Evolutionary conservation across 768 basidiomycete genomes (phyloP).

Genomic region (Hericium coralloides): DNA sequence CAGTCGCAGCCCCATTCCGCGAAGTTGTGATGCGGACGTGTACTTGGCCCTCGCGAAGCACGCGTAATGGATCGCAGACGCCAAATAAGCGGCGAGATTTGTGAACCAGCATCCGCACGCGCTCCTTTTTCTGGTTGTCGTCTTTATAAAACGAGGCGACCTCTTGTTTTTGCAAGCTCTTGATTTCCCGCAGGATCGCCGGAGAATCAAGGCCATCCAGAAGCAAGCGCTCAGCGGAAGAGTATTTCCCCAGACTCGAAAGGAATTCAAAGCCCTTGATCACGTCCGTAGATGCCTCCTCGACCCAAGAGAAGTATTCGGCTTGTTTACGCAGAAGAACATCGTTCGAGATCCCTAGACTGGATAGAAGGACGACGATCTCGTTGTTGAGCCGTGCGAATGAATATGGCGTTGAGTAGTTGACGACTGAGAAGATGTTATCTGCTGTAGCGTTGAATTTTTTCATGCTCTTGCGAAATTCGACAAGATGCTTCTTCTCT

Average conservation of each 20-base stretch:
- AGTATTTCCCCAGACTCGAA: conserved; percentile 39
- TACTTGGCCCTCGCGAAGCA: conserved; percentile 56
- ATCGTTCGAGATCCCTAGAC: conserved; percentile 50
- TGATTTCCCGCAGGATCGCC: conserved; percentile 32
- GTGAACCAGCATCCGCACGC: conserved; percentile 51
- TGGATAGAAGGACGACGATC: conserved; percentile 55
- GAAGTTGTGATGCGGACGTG: conserved; percentile 48
- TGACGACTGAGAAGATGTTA: conserved; percentile 59
- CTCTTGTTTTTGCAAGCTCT: conserved; percentile 38
- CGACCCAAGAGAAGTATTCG: conserved; percentile 52
- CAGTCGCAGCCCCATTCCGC: conserved; percentile 43
- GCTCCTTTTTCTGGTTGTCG: conserved; percentile 36
- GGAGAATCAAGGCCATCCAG: conserved; percentile 44
- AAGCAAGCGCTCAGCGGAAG: conserved; percentile 42
- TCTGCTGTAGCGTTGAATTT: conserved; percentile 52
- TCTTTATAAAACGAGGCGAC: conserved; percentile 39
- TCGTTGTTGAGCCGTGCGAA: conserved; percentile 66
- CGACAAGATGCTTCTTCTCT: conserved; percentile 35
- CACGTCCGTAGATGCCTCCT: conserved; percentile 36
- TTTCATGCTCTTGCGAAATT: conserved; percentile 64
- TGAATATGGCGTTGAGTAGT: conserved; percentile 51
- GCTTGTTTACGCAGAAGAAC: conserved; percentile 45
- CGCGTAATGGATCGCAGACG: conserved; percentile 57
- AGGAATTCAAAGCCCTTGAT: conserved; percentile 47
- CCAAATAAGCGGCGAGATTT: conserved; percentile 57